Base-by-base conservation (phyloP, 2,329 filamentous ascomycete genomes). In the Tetracladium maxilliforme region DNA sequence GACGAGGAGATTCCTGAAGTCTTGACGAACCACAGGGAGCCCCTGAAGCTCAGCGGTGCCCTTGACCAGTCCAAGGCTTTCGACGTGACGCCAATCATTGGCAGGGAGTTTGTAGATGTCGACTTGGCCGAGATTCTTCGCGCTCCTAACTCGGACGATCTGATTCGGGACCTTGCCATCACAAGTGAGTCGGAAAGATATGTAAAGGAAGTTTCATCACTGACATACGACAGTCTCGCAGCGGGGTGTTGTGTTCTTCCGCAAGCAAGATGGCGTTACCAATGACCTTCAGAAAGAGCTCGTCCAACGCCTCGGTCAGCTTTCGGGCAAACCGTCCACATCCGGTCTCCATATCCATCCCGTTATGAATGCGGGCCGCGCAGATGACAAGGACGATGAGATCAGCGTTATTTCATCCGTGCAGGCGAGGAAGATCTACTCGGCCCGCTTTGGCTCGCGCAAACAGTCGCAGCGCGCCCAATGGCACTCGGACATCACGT, bases 191-290 rank as follows among this genome's bases (percentile, higher is more conserved):
- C 1, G 9, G 19, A 5, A n/a, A n/a, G n/a, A n/a, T n/a, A n/a
- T n/a, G n/a, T 3, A 16, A 27, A 29, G 7, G n/a, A 5, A 6
- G 1, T 6, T 2, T 4, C 10, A 13, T 24, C 5, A 16, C 19
- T 29, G 23, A 26, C 15, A 16, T 8, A 14, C 19, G 25, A 23
- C 18, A 76, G 72, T 80, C 34, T 78, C 73, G 2, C 64, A 69
- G 31, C 64, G 74, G 1, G 73, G 73, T 7, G 74, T 80, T 4
- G 71, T 79, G 16, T 77, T 79, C 51, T 76, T 80, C 49, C 64
- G 72, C 12, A 59, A 64, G 16, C 74, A 81, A 34, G 56, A 74
- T 39, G 52, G 56, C 18, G 47, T 78, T 19, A 61, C 58, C 33
- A 63, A 75, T 39, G 65, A 70, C 2, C 56, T 73, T 3, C 71